Conservation (phyloP, 768 basidiomycete species). For the Boletus subcaerulescens region DNA sequence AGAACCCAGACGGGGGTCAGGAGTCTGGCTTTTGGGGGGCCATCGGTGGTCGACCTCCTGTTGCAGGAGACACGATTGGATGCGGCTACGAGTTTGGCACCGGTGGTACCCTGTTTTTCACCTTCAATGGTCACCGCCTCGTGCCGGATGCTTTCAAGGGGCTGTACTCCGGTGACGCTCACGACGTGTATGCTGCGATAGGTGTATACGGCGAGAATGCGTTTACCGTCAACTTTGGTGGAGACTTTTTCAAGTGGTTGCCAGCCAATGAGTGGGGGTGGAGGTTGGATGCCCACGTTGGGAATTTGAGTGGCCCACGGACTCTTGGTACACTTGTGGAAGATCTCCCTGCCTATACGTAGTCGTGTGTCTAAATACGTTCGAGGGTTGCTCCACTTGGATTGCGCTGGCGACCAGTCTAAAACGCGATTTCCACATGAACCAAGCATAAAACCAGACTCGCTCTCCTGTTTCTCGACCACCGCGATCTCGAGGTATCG, state of each 20-base stretch:
- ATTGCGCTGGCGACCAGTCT: background rate
- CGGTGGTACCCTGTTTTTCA: slow-evolving; percentile 47
- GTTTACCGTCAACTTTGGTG: slow-evolving; percentile 60
- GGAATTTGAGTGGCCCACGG: slow-evolving; percentile 34
- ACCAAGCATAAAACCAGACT: background rate
- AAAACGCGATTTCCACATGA: background rate
- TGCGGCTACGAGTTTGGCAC: slow-evolving; percentile 60
- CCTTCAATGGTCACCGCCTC: slow-evolving; percentile 57
- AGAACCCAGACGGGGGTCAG: slow-evolving; percentile 62
- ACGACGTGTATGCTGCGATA: slow-evolving; percentile 64
- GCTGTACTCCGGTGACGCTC: slow-evolving; percentile 44
- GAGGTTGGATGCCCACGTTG: slow-evolving; percentile 63
- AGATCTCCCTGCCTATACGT: slow-evolving; percentile 38
- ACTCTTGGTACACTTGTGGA: slow-evolving; percentile 29
- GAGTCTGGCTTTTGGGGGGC: slow-evolving; percentile 40
- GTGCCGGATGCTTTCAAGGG: slow-evolving; percentile 45
- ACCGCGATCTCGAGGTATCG: background rate
- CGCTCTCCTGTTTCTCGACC: background rate
- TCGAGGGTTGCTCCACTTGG: no score
- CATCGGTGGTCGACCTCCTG: slow-evolving; percentile 23
- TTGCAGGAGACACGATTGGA: slow-evolving; percentile 54
- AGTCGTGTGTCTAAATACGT: no score
- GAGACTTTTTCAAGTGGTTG: slow-evolving; percentile 54
- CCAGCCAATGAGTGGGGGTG: slow-evolving; percentile 66
- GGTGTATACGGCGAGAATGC: slow-evolving; percentile 47